Evolutionary conservation across 2,329 filamentous ascomycete species (phyloP).

Genomic region (Coniochaeta sp.): DNA sequence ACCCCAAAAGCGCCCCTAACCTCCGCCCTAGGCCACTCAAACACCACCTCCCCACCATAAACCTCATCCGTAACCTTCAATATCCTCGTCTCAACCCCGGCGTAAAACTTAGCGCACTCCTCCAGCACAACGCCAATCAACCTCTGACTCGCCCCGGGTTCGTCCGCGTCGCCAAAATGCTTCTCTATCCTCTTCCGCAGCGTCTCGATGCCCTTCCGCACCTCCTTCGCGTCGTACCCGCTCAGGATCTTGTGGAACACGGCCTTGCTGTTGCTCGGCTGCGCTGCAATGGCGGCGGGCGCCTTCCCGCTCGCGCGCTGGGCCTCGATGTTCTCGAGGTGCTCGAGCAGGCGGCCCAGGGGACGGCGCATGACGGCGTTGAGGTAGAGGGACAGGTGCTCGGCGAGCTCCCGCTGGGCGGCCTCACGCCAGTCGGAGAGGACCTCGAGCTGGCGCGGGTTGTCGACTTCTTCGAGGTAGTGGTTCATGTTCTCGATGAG

Average conservation of each 20-base stretch:
- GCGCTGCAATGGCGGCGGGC: slow-evolving; percentile 60
- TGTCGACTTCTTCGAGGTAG: slow-evolving; percentile 86
- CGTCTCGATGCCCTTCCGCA: slow-evolving; percentile 83
- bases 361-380: slow-evolving; percentile 83
- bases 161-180: slow-evolving; percentile 84
- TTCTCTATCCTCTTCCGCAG: slow-evolving; percentile 91
- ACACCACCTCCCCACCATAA: slow-evolving; percentile 57
- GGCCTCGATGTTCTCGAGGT: slow-evolving; percentile 81
- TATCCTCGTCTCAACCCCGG: slow-evolving; percentile 54
- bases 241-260: slow-evolving; percentile 83
- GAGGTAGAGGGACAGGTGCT: slow-evolving; percentile 84
- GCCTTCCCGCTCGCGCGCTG: slow-evolving; percentile 55
- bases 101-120: slow-evolving; percentile 58
- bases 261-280: slow-evolving; percentile 74
- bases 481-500: slow-evolving; percentile 99
- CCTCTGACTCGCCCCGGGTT: slow-evolving; percentile 50
- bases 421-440: slow-evolving; percentile 77
- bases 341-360: slow-evolving; percentile 84
- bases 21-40: slow-evolving; percentile 60
- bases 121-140: slow-evolving; percentile 51
- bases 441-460: slow-evolving; percentile 64
- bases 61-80: slow-evolving; percentile 53
- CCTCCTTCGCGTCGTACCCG: slow-evolving; percentile 74
- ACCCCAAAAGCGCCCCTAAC: slow-evolving; percentile 49
- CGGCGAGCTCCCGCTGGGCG: slow-evolving; percentile 69